phyloP scores from a whole-genome alignment of 768 basidiomycete species.

The Phanerochaete sordida region DNA sequence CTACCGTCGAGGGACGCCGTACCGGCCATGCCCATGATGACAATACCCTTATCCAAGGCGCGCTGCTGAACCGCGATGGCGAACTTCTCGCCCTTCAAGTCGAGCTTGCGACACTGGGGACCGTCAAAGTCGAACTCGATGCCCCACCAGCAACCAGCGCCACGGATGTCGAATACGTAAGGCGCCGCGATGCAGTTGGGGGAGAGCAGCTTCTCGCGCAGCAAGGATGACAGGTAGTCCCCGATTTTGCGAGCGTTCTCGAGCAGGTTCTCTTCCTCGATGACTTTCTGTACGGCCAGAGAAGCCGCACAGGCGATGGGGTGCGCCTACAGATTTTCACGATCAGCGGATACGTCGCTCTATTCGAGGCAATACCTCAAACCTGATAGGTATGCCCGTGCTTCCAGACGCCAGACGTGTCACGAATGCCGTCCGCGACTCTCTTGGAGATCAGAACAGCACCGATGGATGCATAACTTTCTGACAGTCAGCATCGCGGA shows the following conservation, averaged over 20 bases:
- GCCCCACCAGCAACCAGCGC: constrained; percentile 81
- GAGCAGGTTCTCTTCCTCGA: constrained; percentile 67
- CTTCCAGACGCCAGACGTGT: constrained; percentile 70
- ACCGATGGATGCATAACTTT: constrained; percentile 77
- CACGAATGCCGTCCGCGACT: constrained; percentile 66
- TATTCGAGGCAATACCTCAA: constrained; percentile 12
- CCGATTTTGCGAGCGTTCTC: constrained; percentile 59
- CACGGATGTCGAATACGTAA: constrained; percentile 76
- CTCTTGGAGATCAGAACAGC: constrained; percentile 74
- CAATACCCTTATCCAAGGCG: constrained; percentile 60
- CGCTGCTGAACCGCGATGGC: constrained; percentile 70
- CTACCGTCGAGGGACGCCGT: constrained; percentile 67
- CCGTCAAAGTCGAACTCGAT: constrained; percentile 74
- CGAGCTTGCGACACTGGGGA: constrained; percentile 36
- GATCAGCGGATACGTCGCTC: background rate
- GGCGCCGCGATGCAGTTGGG: constrained; percentile 59
- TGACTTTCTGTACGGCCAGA: constrained; percentile 76
- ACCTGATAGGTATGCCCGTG: constrained; percentile 88
- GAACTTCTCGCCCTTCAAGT: constrained; percentile 53
- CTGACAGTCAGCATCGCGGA: constrained; percentile 3
- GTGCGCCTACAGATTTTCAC: constrained; percentile 46
- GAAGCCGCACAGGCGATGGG: constrained; percentile 77
- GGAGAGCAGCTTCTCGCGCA: constrained; percentile 50
- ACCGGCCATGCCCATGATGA: constrained; percentile 74
- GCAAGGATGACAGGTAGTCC: constrained; percentile 49